Percentiles rank a stretch among this genome's conserved stretches.
Evolutionary conservation across 2,329 filamentous ascomycete genomes (phyloP).

Genomic region (Scleromitrula shiraiana): DNA sequence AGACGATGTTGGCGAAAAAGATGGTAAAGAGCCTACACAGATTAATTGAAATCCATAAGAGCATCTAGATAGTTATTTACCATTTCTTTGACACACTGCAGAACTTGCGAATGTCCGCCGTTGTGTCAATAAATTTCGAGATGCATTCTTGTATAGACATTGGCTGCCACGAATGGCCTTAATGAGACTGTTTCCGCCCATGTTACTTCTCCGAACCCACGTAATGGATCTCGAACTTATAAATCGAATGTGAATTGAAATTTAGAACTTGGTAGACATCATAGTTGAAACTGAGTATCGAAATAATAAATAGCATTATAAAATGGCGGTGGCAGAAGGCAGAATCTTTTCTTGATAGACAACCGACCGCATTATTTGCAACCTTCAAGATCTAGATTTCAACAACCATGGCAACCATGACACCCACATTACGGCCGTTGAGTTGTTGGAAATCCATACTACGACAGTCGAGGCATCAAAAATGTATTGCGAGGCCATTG

Average conservation of each 20-base stretch:
- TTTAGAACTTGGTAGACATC: too few relatives aligned
- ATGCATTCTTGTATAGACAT: conserved; percentile 12
- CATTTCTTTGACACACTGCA: conserved; percentile 16
- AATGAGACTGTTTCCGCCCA: conserved; percentile 15
- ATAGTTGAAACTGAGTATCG: too few relatives aligned
- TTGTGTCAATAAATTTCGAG: conserved; percentile 7
- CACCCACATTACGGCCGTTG: conserved; percentile 51
- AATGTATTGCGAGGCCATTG: conserved; percentile 39
- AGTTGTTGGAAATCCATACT: conserved; percentile 61
- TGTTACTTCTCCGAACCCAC: conserved; percentile 1
- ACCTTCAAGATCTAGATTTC: not conserved
- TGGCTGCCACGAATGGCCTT: conserved; percentile 16
- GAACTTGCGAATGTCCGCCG: conserved; percentile 26
- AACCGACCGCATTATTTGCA: conserved; percentile 9
- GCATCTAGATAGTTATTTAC: conserved; percentile 13
- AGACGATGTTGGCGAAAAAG: conserved; percentile 44
- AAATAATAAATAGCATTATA: too few relatives aligned
- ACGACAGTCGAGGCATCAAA: conserved; percentile 48
- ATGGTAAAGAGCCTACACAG: conserved; percentile 21
- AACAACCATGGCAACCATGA: conserved; percentile 25
- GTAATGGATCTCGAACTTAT: not conserved
- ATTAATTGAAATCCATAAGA: conserved; percentile 1
- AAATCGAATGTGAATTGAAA: not conserved
- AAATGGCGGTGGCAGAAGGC: conserved; percentile 12
- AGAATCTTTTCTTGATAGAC: conserved; percentile 17